Conservation (phyloP, 1,139 yeast genomes). For the Pichia sp. region DNA sequence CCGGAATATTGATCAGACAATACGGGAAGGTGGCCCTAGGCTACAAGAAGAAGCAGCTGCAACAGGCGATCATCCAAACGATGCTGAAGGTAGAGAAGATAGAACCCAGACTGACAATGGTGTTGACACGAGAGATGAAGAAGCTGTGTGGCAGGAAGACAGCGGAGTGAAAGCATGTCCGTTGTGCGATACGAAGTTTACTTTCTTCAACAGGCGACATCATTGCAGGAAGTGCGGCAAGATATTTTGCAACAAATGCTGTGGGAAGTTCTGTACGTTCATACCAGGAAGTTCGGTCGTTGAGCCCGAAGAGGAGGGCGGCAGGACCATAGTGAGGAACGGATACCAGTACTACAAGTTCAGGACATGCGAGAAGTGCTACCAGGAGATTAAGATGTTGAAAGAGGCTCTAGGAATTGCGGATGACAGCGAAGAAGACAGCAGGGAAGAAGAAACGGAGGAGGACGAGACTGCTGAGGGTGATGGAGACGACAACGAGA, state of each 20-base stretch:
- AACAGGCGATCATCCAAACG: neutral
- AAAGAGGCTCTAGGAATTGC: conserved; percentile 38
- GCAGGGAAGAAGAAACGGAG: neutral
- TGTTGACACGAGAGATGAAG: neutral
- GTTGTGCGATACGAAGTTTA: conserved; percentile 54
- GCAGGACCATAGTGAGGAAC: conserved; percentile 32
- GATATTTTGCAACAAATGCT: conserved; percentile 67
- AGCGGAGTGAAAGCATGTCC: conserved; percentile 54
- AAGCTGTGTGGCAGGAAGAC: conserved; percentile 79
- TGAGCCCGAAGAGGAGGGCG: conserved; percentile 31
- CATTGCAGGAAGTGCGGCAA: conserved; percentile 88
- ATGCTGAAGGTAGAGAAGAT: too few species aligned
- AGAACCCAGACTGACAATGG: neutral
- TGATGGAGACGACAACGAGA: neutral
- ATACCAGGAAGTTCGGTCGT: conserved; percentile 49
- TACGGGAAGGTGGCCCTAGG: neutral
- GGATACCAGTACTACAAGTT: conserved; percentile 31
- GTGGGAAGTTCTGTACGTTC: conserved; percentile 42
- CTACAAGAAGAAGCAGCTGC: neutral
- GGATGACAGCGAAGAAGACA: conserved; percentile 8
- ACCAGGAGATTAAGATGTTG: conserved; percentile 56
- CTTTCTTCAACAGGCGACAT: conserved; percentile 74
- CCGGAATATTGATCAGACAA: neutral
- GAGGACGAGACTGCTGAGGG: neutral
- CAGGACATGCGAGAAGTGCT: conserved; percentile 72